Evolutionary conservation across 768 basidiomycete genomes (phyloP), one percentile per base, ranked within the genome.

Genomic region (Kockovaella imperatae): DNA sequence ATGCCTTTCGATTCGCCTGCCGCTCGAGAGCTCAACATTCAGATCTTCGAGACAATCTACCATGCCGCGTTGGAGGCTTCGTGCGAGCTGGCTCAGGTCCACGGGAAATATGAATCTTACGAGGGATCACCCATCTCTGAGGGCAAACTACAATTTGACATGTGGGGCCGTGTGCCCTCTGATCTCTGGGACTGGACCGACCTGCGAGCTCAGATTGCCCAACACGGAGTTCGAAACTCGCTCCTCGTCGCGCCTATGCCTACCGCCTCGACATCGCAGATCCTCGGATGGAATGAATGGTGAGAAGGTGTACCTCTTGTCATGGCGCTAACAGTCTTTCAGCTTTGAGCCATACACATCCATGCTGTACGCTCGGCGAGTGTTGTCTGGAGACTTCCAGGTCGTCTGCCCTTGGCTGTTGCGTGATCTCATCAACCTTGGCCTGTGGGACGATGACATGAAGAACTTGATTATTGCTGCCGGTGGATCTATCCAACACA

Each of bases 31-130:
- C 81, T 99, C 57, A 97, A 99, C 75, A 77, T 83, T 54, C 81
- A 93, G 73, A 96, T 99, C 72, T 96, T 95, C 70, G 95, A 99
- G 77, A 99, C 95, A 13, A 96, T 99, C 68, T 99, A 97, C 70
- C 89, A 99, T 59, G 93, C 79, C 48, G 86, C 87, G 1, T 79
- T 89, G 21, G 93, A 97, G 72, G 83, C 87, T 3, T 90, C 87
- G 54, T 80, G 78, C 50, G 95, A 97, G 73, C 72, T 96, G 49
- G 89, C 93, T 18, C 79, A 75, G 67, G 74, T 62, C 47, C 80
- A 84, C 17, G 90, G 87, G 20, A 77, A 84, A 2, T 99, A 96
- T 69, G 83, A 88, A 74, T 83, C 86, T 1, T 96, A 82, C 76
- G 77, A 79, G 55, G 95, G 93, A 24, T 88, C 86, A 47, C 93